Evolutionary conservation across 306 rosid genomes (phyloP).

Genomic region (Citrullus colocynthis): DNA sequence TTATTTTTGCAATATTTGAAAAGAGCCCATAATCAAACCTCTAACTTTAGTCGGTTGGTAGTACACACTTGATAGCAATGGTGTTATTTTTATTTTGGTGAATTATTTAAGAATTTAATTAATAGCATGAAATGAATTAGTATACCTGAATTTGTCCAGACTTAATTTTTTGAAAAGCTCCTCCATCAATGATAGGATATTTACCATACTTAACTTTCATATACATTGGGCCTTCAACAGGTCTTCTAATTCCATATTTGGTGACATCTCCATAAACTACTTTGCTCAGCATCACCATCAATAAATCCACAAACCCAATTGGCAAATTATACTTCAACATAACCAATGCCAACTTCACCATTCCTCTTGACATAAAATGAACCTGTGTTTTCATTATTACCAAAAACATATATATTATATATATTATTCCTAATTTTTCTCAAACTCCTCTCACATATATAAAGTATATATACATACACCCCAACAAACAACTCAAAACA

Average conservation of each 20-base stretch:
- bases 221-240: constrained; percentile 52
- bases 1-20: too few relatives aligned
- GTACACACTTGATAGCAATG: too few relatives aligned
- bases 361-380: constrained; percentile 24
- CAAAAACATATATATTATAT: too few relatives aligned
- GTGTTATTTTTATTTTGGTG: too few relatives aligned
- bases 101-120: too few relatives aligned
- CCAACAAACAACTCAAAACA: too few relatives aligned
- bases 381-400: neutral
- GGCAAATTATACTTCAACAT: constrained; percentile 32
- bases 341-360: constrained; percentile 25
- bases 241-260: constrained; percentile 43
- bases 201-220: constrained; percentile 56
- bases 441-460: too few relatives aligned
- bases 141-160: constrained; percentile 44
- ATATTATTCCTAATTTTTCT: too few relatives aligned
- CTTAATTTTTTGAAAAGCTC: constrained; percentile 33
- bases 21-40: too few relatives aligned
- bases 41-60: too few relatives aligned
- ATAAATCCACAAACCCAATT: constrained; percentile 28
- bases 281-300: constrained; percentile 36
- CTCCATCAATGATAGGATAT: constrained; percentile 44
- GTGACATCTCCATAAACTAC: constrained; percentile 35
- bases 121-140: too few relatives aligned
- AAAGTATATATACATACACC: too few relatives aligned